Evolutionary conservation across 2,329 filamentous ascomycete genomes (phyloP).

Genomic region (Fusarium dlaminii): DNA sequence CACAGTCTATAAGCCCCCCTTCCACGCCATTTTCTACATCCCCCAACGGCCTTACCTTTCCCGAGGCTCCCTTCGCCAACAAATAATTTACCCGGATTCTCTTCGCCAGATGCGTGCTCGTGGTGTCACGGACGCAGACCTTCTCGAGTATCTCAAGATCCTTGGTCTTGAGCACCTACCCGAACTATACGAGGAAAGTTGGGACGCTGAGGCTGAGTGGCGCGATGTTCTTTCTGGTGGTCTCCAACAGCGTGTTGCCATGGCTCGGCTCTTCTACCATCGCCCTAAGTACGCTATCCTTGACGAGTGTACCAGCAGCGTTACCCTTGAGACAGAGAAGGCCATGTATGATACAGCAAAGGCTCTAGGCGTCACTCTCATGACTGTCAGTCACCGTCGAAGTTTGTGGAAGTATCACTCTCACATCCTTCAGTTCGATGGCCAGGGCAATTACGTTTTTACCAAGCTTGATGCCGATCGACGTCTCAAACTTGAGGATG

Average conservation of each 20-base stretch:
- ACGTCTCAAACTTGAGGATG: constrained; percentile 87
- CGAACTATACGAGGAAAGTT: constrained; percentile 78
- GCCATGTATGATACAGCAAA: constrained; percentile 99
- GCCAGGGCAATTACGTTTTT: constrained; percentile 91
- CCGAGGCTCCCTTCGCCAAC: constrained; percentile 89
- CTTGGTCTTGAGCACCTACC: constrained; percentile 88
- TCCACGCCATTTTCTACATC: constrained; percentile 97
- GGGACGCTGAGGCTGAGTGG: constrained; percentile 97
- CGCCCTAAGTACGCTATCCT: constrained; percentile 92
- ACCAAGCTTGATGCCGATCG: constrained; percentile 88
- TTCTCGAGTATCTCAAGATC: constrained; percentile 78
- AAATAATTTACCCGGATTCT: constrained; percentile 95
- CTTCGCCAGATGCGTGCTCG: constrained; percentile 87
- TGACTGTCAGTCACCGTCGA: constrained; percentile 92
- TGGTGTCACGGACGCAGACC: constrained; percentile 82
- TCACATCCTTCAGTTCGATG: constrained; percentile 95
- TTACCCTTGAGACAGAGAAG: constrained; percentile 94
- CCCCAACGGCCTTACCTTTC: constrained; percentile 95
- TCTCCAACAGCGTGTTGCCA: constrained; percentile 94
- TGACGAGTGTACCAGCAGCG: constrained; percentile 93
- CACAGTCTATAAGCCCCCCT: constrained; percentile 88
- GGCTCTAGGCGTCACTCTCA: constrained; percentile 87
- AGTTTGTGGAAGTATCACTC: constrained; percentile 97
- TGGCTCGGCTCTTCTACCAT: constrained; percentile 95
- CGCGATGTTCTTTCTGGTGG: constrained; percentile 92